Evolutionary conservation across 352 stramenopile species (phyloP).

Genomic region (Globisporangium perplexum): DNA sequence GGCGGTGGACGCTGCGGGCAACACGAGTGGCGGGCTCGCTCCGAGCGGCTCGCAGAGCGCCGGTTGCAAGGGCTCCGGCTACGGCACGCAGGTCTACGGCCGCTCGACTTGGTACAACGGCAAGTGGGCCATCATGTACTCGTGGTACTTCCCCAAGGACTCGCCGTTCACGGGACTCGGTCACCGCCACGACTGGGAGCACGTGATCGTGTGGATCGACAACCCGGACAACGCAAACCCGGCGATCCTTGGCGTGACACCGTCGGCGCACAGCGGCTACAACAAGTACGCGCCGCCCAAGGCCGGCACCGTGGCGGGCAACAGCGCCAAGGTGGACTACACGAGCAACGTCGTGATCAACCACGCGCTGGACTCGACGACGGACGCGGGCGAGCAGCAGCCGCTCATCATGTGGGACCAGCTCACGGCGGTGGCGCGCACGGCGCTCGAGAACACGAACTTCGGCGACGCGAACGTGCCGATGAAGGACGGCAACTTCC

Average conservation of each 20-base stretch:
- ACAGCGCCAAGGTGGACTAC: constrained; percentile 18
- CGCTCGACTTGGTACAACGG: constrained; percentile 16
- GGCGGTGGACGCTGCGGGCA: constrained; percentile 23
- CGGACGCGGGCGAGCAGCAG: constrained; percentile 9
- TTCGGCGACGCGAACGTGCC: constrained; percentile 16
- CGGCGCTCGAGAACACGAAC: constrained; percentile 13
- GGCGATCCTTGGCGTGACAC: constrained; percentile 12
- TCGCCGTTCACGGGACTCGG: constrained; percentile 20
- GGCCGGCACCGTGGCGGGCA: constrained; percentile 16
- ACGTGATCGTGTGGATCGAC: constrained; percentile 35
- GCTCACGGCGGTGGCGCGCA: constrained; percentile 8
- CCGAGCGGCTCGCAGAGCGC: constrained; percentile 19
- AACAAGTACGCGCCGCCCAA: constrained; percentile 16
- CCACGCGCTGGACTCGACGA: constrained; percentile 13
- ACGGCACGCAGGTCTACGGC: constrained; percentile 19
- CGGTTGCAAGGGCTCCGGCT: constrained; percentile 26
- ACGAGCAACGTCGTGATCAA: constrained; percentile 5
- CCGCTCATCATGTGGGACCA: constrained; percentile 11
- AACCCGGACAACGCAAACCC: constrained; percentile 17
- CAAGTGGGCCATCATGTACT: constrained; percentile 24
- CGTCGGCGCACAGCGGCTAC: constrained; percentile 20
- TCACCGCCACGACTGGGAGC: constrained; percentile 32
- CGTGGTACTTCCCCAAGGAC: constrained; percentile 41
- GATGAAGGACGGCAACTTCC: constrained; percentile 25
- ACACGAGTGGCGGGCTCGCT: constrained; percentile 23